These are phyloP conservation scores for Nakazawaea ernobii DNA, from an alignment of 805 yeast species.

Conservation along the genomic window DNA sequence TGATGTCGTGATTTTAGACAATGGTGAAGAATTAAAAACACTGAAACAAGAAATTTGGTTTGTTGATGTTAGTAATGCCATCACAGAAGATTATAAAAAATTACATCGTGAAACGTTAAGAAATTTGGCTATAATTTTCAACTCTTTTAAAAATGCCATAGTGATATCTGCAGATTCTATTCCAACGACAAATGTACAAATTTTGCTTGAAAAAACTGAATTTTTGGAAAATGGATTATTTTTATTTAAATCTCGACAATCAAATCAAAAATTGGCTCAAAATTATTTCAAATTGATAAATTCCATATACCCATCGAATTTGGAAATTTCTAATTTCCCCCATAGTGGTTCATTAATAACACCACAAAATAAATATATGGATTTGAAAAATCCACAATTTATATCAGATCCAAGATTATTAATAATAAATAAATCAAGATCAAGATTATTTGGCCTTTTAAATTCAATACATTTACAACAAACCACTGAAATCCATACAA, in stretches of 20 bases:
- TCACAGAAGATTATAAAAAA: slow-evolving; percentile 18
- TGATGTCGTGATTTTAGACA: slow-evolving; percentile 7
- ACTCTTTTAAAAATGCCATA: slow-evolving; percentile 49
- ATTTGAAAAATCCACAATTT: slow-evolving; percentile 34
- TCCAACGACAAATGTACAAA: slow-evolving; percentile 27
- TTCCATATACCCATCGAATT: slow-evolving; percentile 38
- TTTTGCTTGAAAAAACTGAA: slow-evolving; percentile 29
- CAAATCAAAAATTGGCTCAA: slow-evolving; percentile 13
- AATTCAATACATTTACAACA: slow-evolving; percentile 37
- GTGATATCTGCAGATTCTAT: slow-evolving; percentile 49
- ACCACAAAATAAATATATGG: slow-evolving; percentile 30
- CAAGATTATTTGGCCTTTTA: slow-evolving; percentile 44
- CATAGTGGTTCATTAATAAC: slow-evolving; percentile 29
- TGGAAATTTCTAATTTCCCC: slow-evolving; percentile 32
- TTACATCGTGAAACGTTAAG: slow-evolving; percentile 23
- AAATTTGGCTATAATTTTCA: slow-evolving; percentile 53
- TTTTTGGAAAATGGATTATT: slow-evolving; percentile 31
- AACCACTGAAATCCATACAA: slow-evolving; percentile 55
- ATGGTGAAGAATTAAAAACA: background rate
- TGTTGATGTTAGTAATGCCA: slow-evolving; percentile 26
- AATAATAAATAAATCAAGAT: slow-evolving; percentile 32
- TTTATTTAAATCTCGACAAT: slow-evolving; percentile 45
- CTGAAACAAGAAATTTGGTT: slow-evolving; percentile 23
- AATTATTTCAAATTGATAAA: slow-evolving; percentile 36
- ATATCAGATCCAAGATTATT: slow-evolving; percentile 45